phyloP scores from a whole-genome alignment of 2,329 filamentous ascomycete genomes.

The Ceratocystis cacaofunesta region DNA sequence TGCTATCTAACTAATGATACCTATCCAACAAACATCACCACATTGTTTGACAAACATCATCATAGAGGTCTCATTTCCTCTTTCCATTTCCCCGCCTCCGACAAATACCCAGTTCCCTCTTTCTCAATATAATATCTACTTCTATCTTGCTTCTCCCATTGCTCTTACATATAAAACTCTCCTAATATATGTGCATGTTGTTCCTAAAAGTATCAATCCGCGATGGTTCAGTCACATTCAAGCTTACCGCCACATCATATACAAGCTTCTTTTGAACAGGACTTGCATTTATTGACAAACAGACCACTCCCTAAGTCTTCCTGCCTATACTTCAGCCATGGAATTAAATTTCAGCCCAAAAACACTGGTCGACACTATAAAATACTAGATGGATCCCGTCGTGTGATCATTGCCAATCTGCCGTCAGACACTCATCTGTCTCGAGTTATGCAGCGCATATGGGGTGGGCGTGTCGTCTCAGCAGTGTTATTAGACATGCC shows the following conservation, averaged over 20 bases:
- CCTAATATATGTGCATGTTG: neutral
- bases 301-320: neutral
- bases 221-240: neutral
- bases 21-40: neutral
- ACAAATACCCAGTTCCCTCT: neutral
- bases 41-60: neutral
- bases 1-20: neutral
- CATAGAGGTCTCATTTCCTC: neutral
- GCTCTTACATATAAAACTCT: neutral
- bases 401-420: conserved; percentile 20
- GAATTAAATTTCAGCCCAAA: neutral
- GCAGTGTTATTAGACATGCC: neutral
- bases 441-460: conserved; percentile 7
- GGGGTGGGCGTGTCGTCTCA: conserved; percentile 14
- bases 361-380: neutral
- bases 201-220: neutral
- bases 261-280: neutral
- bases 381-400: conserved; percentile 18
- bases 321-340: neutral
- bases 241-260: no score
- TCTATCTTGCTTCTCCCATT: neutral
- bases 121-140: neutral
- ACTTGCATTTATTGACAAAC: neutral
- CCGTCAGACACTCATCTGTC: conserved; percentile 17
- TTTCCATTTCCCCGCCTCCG: neutral